Evolutionary conservation across 306 rosid genomes (phyloP), one percentile per base, ranked within the genome.

Genomic region (Hippophae tibetana): DNA sequence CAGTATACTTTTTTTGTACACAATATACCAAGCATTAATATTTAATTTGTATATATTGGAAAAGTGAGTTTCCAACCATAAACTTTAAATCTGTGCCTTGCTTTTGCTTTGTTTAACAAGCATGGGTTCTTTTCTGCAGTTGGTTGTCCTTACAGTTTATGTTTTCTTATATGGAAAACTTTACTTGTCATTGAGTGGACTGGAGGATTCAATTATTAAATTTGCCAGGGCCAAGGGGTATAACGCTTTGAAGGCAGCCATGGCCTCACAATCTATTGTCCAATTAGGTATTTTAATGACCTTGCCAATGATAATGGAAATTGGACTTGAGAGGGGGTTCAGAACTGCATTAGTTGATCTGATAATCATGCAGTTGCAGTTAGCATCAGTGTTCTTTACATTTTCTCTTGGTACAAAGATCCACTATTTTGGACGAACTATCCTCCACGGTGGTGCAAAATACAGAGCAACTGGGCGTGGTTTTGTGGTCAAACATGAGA

Each of bases 381-480:
- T 92, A 31, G 96, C 96, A 67, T 68, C 96, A 1, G 99, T 92
- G 67, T 92, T 92, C 82, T 92, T 92, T 77, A 92, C 99, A 49
- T 92, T 92, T 78, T 84, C 93, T 18, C 88, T 92, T 9, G 96
- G 99, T 50, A 81, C 99, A 5, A 92, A 92, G 78, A 69, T 77
- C 50, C 99, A 92, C 71, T 92, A 85, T 61, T 92, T 61, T 74
- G 99, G 99, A 54, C 87, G 99, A 61, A 92, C 99, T 38, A 71
- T 92, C 62, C 84, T 92, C 42, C 99, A 92, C 13, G 96, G 99
- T 5, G 99, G 99, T 54, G 96, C 99, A 56, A 88, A 80, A 66
- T 92, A 92, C 66, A 83, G 99, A 78, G 99, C 96, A 65, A 92
- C 99, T 7, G 99, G 99, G 38, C 99, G 99, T 78, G 99, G 99